Conservation (phyloP, 2,329 filamentous ascomycete genomes). For the Geosmithia flava region DNA sequence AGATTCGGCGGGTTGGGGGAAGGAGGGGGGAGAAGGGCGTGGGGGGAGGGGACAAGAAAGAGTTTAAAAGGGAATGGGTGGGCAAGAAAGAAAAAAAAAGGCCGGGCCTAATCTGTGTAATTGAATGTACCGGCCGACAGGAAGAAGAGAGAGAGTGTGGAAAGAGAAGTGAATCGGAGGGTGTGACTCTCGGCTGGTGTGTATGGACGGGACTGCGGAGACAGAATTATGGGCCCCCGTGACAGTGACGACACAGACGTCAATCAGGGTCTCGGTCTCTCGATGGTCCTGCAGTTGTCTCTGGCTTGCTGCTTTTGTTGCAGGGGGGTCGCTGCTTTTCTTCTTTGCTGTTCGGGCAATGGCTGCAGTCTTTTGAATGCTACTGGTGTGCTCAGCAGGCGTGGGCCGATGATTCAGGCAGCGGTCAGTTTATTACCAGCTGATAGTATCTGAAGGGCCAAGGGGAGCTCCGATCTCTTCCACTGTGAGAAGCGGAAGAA, state of each 20-base stretch:
- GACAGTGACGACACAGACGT: slow-evolving; percentile 2
- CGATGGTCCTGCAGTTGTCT: background rate
- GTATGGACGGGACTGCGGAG: slow-evolving; percentile 3
- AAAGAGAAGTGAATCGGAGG: background rate
- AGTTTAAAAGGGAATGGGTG: background rate
- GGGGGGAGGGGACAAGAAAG: slow-evolving; percentile 5
- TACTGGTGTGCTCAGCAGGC: background rate
- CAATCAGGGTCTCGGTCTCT: slow-evolving; percentile 1
- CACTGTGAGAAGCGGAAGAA: background rate
- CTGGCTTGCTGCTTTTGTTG: no score
- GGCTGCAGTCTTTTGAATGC: background rate
- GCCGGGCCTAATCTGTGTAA: slow-evolving; percentile 1
- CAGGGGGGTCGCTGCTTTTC: no score
- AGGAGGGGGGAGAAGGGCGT: slow-evolving; percentile 9
- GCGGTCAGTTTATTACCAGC: background rate
- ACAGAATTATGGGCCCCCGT: slow-evolving; percentile 3
- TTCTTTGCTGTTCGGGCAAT: no score
- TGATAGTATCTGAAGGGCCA: background rate
- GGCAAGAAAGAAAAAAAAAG: no score
- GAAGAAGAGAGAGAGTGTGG: no score
- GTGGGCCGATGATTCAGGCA: background rate
- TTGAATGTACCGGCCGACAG: background rate
- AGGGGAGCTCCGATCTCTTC: background rate
- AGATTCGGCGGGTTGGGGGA: slow-evolving; percentile 3
- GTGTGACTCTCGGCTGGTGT: background rate